A percentile compares a stretch with the other conserved stretches of the same genome.
These are phyloP conservation scores for Athelia psychrophila DNA, from an alignment of 1,284 basidiomycete genomes.

Conservation along the genomic window DNA sequence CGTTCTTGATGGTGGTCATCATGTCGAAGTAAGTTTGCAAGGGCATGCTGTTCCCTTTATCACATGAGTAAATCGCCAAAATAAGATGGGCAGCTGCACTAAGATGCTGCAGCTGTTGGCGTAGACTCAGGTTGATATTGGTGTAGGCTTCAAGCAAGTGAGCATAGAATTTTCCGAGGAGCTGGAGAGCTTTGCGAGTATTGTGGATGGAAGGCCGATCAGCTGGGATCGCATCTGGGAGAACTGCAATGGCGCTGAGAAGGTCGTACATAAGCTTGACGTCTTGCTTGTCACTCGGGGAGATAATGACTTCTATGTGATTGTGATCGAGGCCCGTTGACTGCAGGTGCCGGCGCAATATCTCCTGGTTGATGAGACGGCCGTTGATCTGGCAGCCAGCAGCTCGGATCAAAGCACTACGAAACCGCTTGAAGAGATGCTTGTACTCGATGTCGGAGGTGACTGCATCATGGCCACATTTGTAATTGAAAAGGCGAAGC, in stretches of 20 bases:
- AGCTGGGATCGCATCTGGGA: not conserved
- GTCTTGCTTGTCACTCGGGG: not conserved
- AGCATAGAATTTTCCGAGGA: constrained; percentile 14
- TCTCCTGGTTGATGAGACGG: not conserved
- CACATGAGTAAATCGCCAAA: constrained; percentile 20
- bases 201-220: not conserved
- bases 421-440: not conserved
- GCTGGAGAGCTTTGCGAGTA: not conserved
- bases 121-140: constrained; percentile 17
- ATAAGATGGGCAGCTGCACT: constrained; percentile 27
- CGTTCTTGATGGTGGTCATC: constrained; percentile 31
- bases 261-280: not conserved
- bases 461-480: not conserved
- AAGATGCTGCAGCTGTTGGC: constrained; percentile 26
- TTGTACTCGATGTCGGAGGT: not conserved
- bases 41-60: constrained; percentile 18
- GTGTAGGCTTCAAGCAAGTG: constrained; percentile 21
- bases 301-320: not conserved
- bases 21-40: constrained; percentile 24
- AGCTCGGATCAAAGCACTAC: not conserved
- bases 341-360: not conserved
- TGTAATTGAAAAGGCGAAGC: not conserved
- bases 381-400: not conserved
- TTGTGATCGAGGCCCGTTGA: not conserved
- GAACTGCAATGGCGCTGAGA: not conserved